These are phyloP conservation scores for Eutrema yunnanense DNA, from an alignment of 345 rosid genomes.

Conservation along the genomic window DNA sequence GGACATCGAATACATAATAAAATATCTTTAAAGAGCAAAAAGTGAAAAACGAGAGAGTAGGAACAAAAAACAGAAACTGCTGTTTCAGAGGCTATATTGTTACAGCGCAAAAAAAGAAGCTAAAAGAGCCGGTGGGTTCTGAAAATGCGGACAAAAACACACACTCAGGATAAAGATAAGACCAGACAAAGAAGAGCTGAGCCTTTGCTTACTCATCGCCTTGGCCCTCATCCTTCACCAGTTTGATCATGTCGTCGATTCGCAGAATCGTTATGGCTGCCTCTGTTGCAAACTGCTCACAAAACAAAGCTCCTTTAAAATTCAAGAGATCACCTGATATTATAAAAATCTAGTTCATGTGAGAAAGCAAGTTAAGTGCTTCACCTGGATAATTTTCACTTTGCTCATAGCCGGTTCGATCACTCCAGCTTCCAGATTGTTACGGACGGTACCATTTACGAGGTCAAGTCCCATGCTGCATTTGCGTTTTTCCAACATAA, in stretches of 20 bases:
- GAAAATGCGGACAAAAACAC: slow-evolving; percentile 15
- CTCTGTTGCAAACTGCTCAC: slow-evolving; percentile 78
- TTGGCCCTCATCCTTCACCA: slow-evolving; percentile 86
- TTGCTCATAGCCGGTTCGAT: slow-evolving; percentile 99
- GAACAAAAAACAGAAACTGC: background rate
- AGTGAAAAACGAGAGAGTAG: background rate
- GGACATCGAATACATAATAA: background rate
- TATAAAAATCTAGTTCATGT: background rate
- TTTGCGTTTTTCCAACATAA: background rate
- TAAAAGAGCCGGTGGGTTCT: background rate
- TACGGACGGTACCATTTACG: slow-evolving; percentile 66
- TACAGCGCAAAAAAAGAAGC: background rate
- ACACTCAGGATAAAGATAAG: background rate
- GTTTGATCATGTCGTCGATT: slow-evolving; percentile 97
- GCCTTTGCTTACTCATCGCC: slow-evolving; percentile 28
- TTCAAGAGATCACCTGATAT: background rate
- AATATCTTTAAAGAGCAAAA: too few species aligned
- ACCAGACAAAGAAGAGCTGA: background rate
- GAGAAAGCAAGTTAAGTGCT: background rate
- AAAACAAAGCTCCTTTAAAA: slow-evolving; percentile 2
- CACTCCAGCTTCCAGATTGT: slow-evolving; percentile 97
- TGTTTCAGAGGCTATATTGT: slow-evolving; percentile 12
- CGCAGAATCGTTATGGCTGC: slow-evolving; percentile 97
- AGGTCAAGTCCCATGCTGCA: slow-evolving; percentile 98
- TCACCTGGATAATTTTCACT: slow-evolving; percentile 97